Base-by-base conservation (phyloP, 257 asterid genomes). In the Henckelia pumila region DNA sequence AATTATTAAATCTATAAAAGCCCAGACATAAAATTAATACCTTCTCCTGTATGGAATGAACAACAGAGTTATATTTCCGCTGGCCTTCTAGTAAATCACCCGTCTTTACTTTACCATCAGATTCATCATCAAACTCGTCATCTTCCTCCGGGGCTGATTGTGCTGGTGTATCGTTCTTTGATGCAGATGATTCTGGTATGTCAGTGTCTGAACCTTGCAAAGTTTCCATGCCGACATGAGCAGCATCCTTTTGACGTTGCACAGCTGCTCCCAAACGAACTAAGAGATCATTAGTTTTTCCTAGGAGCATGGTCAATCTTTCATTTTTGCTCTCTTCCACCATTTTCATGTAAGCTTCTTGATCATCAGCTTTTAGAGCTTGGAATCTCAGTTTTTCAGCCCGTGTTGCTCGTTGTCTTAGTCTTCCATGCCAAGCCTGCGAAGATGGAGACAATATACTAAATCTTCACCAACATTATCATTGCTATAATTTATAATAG, bases 361-460 rank as follows among this genome's bases (percentile, higher is more conserved):
- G 99, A 82, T 94, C 99, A 78, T 88, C 99, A 44, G 96, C 92
- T 84, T 87, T 94, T 74, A 94, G 79, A 79, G 99, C 99, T 86
- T 91, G 99, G 75, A 88, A 88, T 86, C 99, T 84, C 87, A 91
- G 58, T 71, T 91, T 91, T 76, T 94, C 97, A 65, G 96, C 96
- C 55, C 99, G 82, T 55, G 99, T 85, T 74, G 97, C 99, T 70
- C 96, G 89, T 78, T 94, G 99, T 84, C 93, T 85, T 74, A 91
- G 88, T 79, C 95, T 91, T 71, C 88, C 99, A 83, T 94, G 99
- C 99, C 99, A 94, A 66, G 97, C 95, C 99, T 94, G 84, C 30
- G 14, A 55, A 74, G 70, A 58, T 57, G 35, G 44, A 52, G 62
- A 29, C 23, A 65, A 29, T 58, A 26, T 49, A 57, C 68, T 21